Base-by-base conservation (phyloP, 495 filamentous ascomycete genomes). In the Antarctomyces pellizariae region DNA sequence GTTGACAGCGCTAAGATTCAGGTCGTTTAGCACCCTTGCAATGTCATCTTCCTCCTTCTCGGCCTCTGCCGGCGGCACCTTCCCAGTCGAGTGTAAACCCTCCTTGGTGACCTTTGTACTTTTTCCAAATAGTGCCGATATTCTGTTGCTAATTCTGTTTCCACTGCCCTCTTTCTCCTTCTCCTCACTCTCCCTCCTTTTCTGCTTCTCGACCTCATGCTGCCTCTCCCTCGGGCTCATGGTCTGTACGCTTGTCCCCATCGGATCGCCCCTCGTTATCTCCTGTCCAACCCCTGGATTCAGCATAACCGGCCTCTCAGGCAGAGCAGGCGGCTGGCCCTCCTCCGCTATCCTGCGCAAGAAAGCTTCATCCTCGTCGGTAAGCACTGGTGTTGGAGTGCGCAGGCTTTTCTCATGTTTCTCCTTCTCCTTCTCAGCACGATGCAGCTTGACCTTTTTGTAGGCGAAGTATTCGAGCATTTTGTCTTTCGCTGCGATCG, bases 1-100 rank as follows among this genome's bases (percentile, higher is more conserved):
- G 49, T 84, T 45, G 30, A 68, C 59, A 3, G 75, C 71, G 9
- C 72, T 59, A 13, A 91, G 60, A 42, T 80, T 82, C 22, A 93
- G 59, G 11, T 72, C 54, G 45, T 84, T 72, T 13, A 93, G 67
- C 5, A 82, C 64, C 10, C 58, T 59, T 24, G 63, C 63, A 34
- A 93, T 62, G 35, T 91, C 86, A 24, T 71, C 61, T 30, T 64
- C 56, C 43, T 91, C 76, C 32, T 61, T 56, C 26, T 50, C 46
- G 8, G 47, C 53, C 41, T 53, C 54, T 17, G 52, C 13, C 8
- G 34, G 27, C 3, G 32, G 21, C 13, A 43, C 38, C n/a, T n/a
- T n/a, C n/a, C n/a, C n/a, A n/a, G n/a, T n/a, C n/a, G n/a, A n/a
- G n/a, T n/a, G n/a, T n/a, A n/a, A n/a, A n/a, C n/a, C n/a, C n/a